A percentile compares a stretch with the other conserved stretches of the same genome.
Conservation (phyloP, 2,329 filamentous ascomycete species). For the Keithomyces neogunnii region DNA sequence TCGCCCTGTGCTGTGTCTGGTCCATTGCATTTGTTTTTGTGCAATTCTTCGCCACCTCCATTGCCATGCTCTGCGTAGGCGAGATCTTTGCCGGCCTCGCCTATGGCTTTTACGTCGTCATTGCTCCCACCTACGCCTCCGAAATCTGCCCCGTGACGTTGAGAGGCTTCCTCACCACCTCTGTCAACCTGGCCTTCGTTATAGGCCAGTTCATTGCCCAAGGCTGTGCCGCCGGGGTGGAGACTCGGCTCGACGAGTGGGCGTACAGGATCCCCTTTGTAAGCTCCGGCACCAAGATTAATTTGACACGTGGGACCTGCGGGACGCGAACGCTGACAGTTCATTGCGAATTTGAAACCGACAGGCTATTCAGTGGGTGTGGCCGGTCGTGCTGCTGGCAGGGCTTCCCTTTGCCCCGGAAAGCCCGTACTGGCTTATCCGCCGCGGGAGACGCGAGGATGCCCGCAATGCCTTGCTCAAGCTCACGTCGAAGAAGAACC, state of each 20-base stretch:
- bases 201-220: conserved; percentile 51
- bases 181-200: conserved; percentile 54
- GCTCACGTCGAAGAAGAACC: conserved; percentile 29
- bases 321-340: background rate
- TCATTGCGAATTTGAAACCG: background rate
- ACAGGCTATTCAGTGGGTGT: conserved; percentile 41
- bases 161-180: conserved; percentile 48
- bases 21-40: conserved; percentile 50
- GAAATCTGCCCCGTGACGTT: conserved; percentile 53
- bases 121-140: conserved; percentile 50
- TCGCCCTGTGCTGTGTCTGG: conserved; percentile 33
- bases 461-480: conserved; percentile 30
- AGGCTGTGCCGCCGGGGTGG: conserved; percentile 34
- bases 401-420: conserved; percentile 39
- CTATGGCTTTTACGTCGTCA: conserved; percentile 52
- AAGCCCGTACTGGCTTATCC: conserved; percentile 41
- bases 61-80: conserved; percentile 48
- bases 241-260: conserved; percentile 33
- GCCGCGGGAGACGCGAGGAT: conserved; percentile 30
- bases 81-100: conserved; percentile 54
- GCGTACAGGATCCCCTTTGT: conserved; percentile 28
- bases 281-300: background rate
- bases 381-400: conserved; percentile 35
- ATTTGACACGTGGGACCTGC: no score
- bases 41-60: conserved; percentile 51